Evolutionary conservation across 306 rosid genomes (phyloP).

Genomic region (Quercus parvula): DNA sequence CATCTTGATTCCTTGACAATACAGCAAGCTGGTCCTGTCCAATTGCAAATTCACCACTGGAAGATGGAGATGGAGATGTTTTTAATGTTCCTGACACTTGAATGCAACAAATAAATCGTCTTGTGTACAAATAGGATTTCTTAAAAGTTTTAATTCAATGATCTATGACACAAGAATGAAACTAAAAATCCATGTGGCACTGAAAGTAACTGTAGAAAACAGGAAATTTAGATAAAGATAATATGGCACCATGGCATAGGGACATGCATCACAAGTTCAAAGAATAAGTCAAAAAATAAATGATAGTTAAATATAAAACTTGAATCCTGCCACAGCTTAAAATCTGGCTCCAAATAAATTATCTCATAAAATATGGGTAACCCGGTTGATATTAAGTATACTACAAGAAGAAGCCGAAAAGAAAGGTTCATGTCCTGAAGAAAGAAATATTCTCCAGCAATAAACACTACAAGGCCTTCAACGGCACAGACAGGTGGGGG

Average conservation of each 20-base stretch:
- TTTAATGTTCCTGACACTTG: slow-evolving; percentile 28
- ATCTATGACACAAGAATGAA: not conserved
- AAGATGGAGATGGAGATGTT: slow-evolving; percentile 23
- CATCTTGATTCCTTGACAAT: too few relatives aligned
- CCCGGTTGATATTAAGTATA: not conserved
- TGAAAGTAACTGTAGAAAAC: not conserved
- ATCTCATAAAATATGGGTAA: not conserved
- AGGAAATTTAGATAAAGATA: not conserved
- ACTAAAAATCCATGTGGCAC: not conserved
- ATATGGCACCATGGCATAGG: not conserved
- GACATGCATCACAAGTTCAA: not conserved
- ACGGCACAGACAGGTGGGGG: not conserved
- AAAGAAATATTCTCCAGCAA: not conserved
- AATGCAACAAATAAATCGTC: slow-evolving; percentile 5
- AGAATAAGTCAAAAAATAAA: not conserved
- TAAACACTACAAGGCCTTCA: not conserved
- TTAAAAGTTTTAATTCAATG: slow-evolving; percentile 1
- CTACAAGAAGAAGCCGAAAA: not conserved
- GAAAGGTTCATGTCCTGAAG: not conserved
- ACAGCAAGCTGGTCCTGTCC: slow-evolving; percentile 37
- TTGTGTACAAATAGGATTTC: not conserved
- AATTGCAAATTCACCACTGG: slow-evolving; percentile 62
- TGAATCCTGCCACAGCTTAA: not conserved
- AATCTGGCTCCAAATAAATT: not conserved
- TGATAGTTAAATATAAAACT: not conserved